Base-by-base conservation (phyloP, 2,329 filamentous ascomycete species). In the Pseudopithomyces maydicus region DNA sequence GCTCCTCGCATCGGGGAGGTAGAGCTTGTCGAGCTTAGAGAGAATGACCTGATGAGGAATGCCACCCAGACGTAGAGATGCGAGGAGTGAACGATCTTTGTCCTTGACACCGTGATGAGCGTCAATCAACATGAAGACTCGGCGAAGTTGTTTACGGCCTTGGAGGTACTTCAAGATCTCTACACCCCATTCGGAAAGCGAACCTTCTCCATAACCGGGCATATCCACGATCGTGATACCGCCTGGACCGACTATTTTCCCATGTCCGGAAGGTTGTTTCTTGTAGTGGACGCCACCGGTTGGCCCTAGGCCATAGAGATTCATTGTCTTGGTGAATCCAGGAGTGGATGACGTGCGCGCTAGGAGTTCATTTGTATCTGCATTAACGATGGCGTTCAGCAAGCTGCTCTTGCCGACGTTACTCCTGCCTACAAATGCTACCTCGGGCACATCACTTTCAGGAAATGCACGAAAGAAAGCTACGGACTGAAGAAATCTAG, bases 391-490 rank as follows among this genome's bases (percentile, higher is more conserved):
- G 2, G 85, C 84, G 69, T 91, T 91, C 23, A 91, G 78, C 4
- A 91, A 69, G 1, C 82, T 85, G 52, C 83, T 86, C 75, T 91
- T 91, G 52, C 88, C 88, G 6, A 89, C 88, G 67, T 91, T 91
- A 38, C 84, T 87, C 45, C 88, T 82, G 17, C 88, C 88, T 3
- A 91, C 79, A 68, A 91, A 89, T 39, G 84, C 85, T 14, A 89
- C 81, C 77, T 89, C 85, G 1, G 86, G 85, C 29, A 83, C 76
- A 1, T 79, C 69, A 1, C 79, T 81, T 8, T 80, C 79, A 7
- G 85, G 83, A 56, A 88, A 84, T 3, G 78, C 77, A 62, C 84
- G 84, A 74, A 90, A 90, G 56, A 84, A 80, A 15, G 80, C 78
- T 6, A 83, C 81, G 2, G 83, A 85, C 80, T 84, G 88, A 54